Base-by-base conservation (phyloP, 495 filamentous ascomycete genomes). In the Penicillium fimorum region DNA sequence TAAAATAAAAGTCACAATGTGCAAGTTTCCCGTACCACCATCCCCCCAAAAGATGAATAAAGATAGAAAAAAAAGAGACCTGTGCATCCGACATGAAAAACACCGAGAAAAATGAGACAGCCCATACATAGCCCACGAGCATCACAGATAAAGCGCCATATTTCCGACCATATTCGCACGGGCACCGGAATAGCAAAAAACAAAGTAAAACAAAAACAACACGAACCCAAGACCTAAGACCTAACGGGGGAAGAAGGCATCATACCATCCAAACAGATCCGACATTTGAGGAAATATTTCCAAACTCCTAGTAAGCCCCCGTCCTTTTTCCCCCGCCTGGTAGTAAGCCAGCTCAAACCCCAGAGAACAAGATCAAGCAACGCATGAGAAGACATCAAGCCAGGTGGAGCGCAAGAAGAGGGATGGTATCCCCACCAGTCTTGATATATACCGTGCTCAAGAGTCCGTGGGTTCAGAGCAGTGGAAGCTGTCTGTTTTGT, bases 31-130 rank as follows among this genome's bases (percentile, higher is more conserved):
- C 45, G 20, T 50, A 45, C 33, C 48, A 45, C 42, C 50, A 27
- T 2, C 1, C 56, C 52, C 35, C 35, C 35, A 38, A 17, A 37
- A 38, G 5, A 43, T 29, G 49, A 55, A 46, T 20, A 45, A 51
- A 18, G 22, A 22, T 22, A 22, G 22, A 51, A 25, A 49, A 54
- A 40, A 57, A 35, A 46, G 40, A 54, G 53, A 58, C 50, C 51
- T 41, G 55, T 58, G 49, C 50, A 65, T 56, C 57, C 47, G 52
- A 56, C 53, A 58, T 42, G 52, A 58, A 43, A 41, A 62, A 60
- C 53, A 60, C 50, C 55, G 58, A 60, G 53, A 62, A 64, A 65
- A 38, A 38, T 38, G 35, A 59, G 56, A 64, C 38, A 51, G 49
- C 25, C 38, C 50, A 47, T 29, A 47, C 45, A 47, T 47, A 47